These are phyloP conservation scores for Biscutella laevigata DNA, from an alignment of 441 rosid genomes.

Conservation along the genomic window DNA sequence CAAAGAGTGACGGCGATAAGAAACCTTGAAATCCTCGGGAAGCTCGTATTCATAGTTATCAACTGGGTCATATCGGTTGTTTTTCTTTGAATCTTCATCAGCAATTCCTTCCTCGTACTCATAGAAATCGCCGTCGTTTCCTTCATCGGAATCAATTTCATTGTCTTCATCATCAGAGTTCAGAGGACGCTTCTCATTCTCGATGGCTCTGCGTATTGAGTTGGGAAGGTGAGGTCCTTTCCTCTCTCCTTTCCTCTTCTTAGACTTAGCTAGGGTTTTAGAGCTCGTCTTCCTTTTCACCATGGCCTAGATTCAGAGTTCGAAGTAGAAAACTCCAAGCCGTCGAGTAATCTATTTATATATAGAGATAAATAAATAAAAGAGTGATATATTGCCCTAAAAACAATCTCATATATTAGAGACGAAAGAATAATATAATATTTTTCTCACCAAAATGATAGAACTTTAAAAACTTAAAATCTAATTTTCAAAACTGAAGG, in stretches of 20 bases:
- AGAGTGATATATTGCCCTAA: no score
- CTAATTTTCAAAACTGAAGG: no score
- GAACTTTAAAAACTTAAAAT: no score
- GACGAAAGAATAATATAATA: no score
- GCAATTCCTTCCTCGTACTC: slow-evolving; percentile 78
- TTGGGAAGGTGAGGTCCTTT: slow-evolving; percentile 59
- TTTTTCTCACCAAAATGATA: no score
- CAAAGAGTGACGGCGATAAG: not conserved
- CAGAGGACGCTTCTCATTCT: slow-evolving; percentile 21
- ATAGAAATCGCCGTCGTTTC: slow-evolving; percentile 45
- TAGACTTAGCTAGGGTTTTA: slow-evolving; percentile 19
- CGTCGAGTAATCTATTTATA: no score
- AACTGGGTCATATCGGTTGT: slow-evolving; percentile 67
- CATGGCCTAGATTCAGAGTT: no score
- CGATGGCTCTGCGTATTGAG: slow-evolving; percentile 39
- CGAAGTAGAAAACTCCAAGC: no score
- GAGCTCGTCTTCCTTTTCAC: slow-evolving; percentile 12
- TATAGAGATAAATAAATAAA: no score
- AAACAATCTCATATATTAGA: no score
- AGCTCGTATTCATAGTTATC: slow-evolving; percentile 64
- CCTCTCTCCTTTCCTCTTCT: slow-evolving; percentile 12
- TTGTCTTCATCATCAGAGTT: slow-evolving; percentile 30
- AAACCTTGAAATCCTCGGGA: slow-evolving; percentile 54
- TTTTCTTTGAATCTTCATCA: slow-evolving; percentile 70
- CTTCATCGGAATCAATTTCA: slow-evolving; percentile 37